Evolutionary conservation across 2,329 filamentous ascomycete genomes (phyloP).

Genomic region (Arthrobotrys pseudoclavata): DNA sequence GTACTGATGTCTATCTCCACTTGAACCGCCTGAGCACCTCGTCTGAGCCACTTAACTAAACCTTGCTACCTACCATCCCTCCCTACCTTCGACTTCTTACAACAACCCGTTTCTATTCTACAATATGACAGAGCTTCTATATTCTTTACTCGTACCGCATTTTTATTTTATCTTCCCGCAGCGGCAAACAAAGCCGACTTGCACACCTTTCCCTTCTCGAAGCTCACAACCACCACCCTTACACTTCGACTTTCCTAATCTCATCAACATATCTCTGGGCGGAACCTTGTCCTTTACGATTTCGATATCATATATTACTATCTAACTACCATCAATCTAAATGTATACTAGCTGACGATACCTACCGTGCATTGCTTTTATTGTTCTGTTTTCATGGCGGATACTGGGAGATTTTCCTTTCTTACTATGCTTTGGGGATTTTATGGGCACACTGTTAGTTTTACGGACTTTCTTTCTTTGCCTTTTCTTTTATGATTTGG

Average conservation of each 20-base stretch:
- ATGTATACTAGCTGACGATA: constrained; percentile 60
- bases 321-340: constrained; percentile 38
- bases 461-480: constrained; percentile 28
- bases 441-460: constrained; percentile 12
- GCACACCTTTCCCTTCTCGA: background rate
- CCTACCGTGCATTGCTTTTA: constrained; percentile 39
- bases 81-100: background rate
- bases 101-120: background rate
- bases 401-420: constrained; percentile 28
- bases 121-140: constrained; percentile 1
- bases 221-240: constrained; percentile 4
- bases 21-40: constrained; percentile 95
- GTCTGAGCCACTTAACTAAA: constrained; percentile 80
- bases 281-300: constrained; percentile 40
- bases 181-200: background rate
- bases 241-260: constrained; percentile 35
- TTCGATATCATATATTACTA: constrained; percentile 52
- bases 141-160: background rate
- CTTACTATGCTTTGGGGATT: constrained; percentile 4
- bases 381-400: constrained; percentile 18
- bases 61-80: background rate
- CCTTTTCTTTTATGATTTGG: constrained; percentile 7
- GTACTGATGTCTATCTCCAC: constrained; percentile 98
- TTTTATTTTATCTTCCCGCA: constrained; percentile 21
- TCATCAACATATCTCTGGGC: constrained; percentile 33